phyloP scores from a whole-genome alignment of 2,329 filamentous ascomycete species.

The Ceratocystis variospora region DNA sequence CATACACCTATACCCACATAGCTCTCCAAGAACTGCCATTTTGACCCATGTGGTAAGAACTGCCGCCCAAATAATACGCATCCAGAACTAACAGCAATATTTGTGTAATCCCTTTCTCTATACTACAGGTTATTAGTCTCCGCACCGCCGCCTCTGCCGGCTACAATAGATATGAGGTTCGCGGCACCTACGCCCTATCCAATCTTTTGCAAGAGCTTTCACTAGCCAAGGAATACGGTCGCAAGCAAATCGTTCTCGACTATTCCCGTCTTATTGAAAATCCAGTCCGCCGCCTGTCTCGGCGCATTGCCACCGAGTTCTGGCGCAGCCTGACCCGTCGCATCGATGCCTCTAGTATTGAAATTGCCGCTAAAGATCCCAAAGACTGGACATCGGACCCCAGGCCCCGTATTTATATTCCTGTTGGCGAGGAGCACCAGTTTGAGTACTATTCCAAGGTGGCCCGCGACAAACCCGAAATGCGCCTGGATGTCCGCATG shows the following conservation, averaged over 20 bases:
- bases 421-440: constrained; percentile 71
- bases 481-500: constrained; percentile 73
- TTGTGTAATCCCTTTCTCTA: neutral
- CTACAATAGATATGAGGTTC: constrained; percentile 75
- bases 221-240: constrained; percentile 78
- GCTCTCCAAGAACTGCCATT: constrained; percentile 10
- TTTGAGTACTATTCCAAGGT: constrained; percentile 76
- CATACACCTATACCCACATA: neutral
- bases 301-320: constrained; percentile 78
- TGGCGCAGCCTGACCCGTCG: constrained; percentile 83
- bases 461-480: constrained; percentile 63
- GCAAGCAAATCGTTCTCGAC: constrained; percentile 80
- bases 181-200: constrained; percentile 93
- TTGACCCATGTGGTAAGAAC: constrained; percentile 4
- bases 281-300: constrained; percentile 72
- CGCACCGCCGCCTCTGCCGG: constrained; percentile 78
- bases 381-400: constrained; percentile 93
- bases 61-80: neutral
- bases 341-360: constrained; percentile 79
- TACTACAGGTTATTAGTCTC: constrained; percentile 55
- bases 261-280: constrained; percentile 89
- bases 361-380: constrained; percentile 72
- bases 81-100: constrained; percentile 18
- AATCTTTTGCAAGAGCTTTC: constrained; percentile 92
- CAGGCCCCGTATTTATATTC: constrained; percentile 82